Percentiles rank a stretch among this genome's conserved stretches.
phyloP scores from a whole-genome alignment of 2,329 filamentous ascomycete genomes.

The Neodidymelliopsis sp. region DNA sequence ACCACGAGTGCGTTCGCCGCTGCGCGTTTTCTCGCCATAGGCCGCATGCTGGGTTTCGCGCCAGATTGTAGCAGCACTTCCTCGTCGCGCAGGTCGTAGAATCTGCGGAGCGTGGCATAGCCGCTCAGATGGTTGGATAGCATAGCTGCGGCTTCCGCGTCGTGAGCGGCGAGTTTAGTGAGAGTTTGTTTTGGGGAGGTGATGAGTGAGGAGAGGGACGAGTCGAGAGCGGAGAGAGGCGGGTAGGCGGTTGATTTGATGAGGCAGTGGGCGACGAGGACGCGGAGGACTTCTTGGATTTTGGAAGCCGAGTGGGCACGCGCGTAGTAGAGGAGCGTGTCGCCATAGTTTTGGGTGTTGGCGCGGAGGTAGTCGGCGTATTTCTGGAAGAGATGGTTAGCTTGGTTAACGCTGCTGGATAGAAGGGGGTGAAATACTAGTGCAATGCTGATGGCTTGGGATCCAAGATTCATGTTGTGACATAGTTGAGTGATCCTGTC shows the following conservation, averaged over 20 bases:
- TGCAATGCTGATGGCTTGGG: slow-evolving; percentile 80
- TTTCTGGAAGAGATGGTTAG: slow-evolving; percentile 64
- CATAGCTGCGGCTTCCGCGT: slow-evolving; percentile 81
- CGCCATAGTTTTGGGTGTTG: slow-evolving; percentile 79
- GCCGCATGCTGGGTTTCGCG: slow-evolving; percentile 54
- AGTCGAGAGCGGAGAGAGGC: slow-evolving; percentile 73
- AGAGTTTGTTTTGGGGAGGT: slow-evolving; percentile 75
- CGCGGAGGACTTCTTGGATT: slow-evolving; percentile 83
- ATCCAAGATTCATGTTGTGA: slow-evolving; percentile 77
- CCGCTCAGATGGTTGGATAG: slow-evolving; percentile 87
- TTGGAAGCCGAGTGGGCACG: slow-evolving; percentile 80
- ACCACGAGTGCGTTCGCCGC: slow-evolving; percentile 78
- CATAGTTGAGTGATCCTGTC: slow-evolving; percentile 84
- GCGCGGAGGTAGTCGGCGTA: slow-evolving; percentile 81
- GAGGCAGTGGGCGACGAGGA: slow-evolving; percentile 86
- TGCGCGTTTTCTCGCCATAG: slow-evolving; percentile 69
- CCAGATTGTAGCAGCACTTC: slow-evolving; percentile 52
- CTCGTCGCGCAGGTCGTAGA: slow-evolving; percentile 87
- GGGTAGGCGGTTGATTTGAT: slow-evolving; percentile 86
- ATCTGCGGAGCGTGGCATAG: slow-evolving; percentile 88
- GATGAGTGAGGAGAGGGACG: slow-evolving; percentile 73
- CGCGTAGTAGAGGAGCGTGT: slow-evolving; percentile 89
- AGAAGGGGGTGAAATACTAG: slow-evolving; percentile 67
- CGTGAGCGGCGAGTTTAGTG: slow-evolving; percentile 73
- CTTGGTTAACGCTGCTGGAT: not conserved